phyloP scores from a whole-genome alignment of 768 basidiomycete species.

The Boletus insuetus region DNA sequence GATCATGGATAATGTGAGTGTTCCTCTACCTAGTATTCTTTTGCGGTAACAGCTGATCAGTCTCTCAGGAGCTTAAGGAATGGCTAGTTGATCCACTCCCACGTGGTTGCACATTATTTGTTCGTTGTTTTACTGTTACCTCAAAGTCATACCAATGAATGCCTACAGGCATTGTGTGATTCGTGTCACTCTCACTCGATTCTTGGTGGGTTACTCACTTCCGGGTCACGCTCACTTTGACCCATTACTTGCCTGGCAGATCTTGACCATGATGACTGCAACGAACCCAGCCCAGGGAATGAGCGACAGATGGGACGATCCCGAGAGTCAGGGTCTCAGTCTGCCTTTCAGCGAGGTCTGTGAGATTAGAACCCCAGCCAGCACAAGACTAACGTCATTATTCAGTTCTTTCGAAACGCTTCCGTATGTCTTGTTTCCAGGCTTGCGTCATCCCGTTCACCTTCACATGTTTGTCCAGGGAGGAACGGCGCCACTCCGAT shows the following conservation, averaged over 20 bases:
- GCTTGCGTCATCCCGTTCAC: background rate
- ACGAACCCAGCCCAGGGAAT: slow-evolving; percentile 11
- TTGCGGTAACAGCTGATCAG: slow-evolving; percentile 29
- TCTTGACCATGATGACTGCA: slow-evolving; percentile 26
- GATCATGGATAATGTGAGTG: slow-evolving; percentile 25
- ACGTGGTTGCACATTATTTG: slow-evolving; percentile 27
- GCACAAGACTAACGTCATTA: background rate
- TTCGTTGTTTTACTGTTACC: slow-evolving; percentile 7
- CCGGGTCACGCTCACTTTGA: background rate
- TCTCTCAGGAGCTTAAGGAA: slow-evolving; percentile 20
- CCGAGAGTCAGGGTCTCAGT: background rate
- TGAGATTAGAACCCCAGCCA: background rate
- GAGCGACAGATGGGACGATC: background rate
- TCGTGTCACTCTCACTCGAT: slow-evolving; percentile 31
- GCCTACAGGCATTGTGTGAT: slow-evolving; percentile 26
- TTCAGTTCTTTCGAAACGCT: slow-evolving; percentile 1
- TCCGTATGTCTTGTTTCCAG: slow-evolving; percentile 5
- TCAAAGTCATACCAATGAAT: background rate
- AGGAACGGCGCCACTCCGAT: background rate
- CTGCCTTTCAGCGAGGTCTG: slow-evolving; percentile 13
- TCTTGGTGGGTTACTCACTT: slow-evolving; percentile 16
- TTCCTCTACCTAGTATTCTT: slow-evolving; percentile 25
- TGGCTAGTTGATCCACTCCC: slow-evolving; percentile 26
- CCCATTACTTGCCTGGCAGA: slow-evolving; percentile 12
- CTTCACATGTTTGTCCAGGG: slow-evolving; percentile 2